Conservation (phyloP, 75 land plant species). For the Pinus taeda region DNA sequence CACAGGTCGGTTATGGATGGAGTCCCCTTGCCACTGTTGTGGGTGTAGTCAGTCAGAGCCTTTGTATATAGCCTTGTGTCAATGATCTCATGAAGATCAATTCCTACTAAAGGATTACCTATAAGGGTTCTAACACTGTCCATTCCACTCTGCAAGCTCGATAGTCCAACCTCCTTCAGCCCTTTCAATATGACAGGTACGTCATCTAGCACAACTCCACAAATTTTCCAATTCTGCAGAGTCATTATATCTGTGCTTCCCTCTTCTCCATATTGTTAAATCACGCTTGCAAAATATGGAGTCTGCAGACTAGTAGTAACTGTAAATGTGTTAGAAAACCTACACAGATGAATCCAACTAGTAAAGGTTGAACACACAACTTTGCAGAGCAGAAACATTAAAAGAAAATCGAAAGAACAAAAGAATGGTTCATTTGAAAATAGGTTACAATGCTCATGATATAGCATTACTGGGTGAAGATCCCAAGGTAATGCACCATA, state of each 20-base stretch:
- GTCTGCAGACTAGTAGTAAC: constrained; percentile 84
- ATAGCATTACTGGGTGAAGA: too few relatives aligned
- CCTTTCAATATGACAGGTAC: constrained; percentile 84
- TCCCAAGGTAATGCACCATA: too few relatives aligned
- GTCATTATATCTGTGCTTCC: constrained; percentile 98
- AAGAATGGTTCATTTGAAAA: too few relatives aligned
- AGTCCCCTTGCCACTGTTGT: constrained; percentile 69
- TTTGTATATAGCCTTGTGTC: constrained; percentile 85
- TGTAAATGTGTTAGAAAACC: too few relatives aligned
- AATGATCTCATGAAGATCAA: constrained; percentile 89
- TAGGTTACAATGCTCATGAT: too few relatives aligned
- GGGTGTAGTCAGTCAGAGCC: constrained; percentile 64
- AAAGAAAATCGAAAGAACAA: too few relatives aligned
- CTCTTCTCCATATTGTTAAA: constrained; percentile 65
- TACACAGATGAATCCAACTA: too few relatives aligned
- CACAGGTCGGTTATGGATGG: constrained; percentile 75
- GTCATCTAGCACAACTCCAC: constrained; percentile 84
- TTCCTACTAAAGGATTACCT: constrained; percentile 93
- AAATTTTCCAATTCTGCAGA: constrained; percentile 95
- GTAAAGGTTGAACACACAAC: too few relatives aligned
- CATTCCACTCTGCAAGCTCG: constrained; percentile 98
- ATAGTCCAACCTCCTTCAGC: constrained; percentile 69
- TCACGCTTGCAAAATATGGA: constrained; percentile 75
- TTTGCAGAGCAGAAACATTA: too few relatives aligned
- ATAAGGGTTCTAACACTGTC: constrained; percentile 97